A percentile compares a stretch with the other conserved stretches of the same genome.
phyloP scores from a whole-genome alignment of 805 yeast species.

The Yarrowia sp. region DNA sequence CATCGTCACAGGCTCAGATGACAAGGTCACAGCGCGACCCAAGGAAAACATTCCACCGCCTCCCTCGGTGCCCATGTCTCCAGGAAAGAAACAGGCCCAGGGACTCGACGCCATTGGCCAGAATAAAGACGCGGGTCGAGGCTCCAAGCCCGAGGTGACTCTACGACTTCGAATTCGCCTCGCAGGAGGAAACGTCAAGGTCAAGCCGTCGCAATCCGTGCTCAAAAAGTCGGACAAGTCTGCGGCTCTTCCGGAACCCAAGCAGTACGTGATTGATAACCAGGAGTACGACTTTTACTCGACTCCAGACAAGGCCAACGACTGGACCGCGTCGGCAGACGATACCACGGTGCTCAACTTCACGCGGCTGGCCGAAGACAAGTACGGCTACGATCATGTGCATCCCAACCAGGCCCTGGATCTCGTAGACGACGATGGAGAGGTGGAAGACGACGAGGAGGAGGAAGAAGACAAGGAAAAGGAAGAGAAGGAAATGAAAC shows the following conservation, averaged over 20 bases:
- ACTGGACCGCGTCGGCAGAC: constrained; percentile 26
- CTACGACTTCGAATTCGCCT: not conserved
- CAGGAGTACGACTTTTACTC: constrained; percentile 21
- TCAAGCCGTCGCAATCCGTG: constrained; percentile 4
- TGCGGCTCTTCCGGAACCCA: not conserved
- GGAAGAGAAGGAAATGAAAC: constrained; percentile 36
- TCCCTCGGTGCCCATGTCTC: constrained; percentile 21
- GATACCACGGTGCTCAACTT: constrained; percentile 56
- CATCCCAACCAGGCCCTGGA: constrained; percentile 55
- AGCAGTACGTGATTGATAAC: constrained; percentile 20
- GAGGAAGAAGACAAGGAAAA: constrained; percentile 34
- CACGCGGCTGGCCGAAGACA: constrained; percentile 69
- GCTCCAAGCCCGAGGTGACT: constrained; percentile 11
- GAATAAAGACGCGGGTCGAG: constrained; percentile 12
- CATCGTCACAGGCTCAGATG: constrained; percentile 9
- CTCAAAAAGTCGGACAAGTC: constrained; percentile 6
- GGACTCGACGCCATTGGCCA: constrained; percentile 23
- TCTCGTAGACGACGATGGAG: constrained; percentile 50
- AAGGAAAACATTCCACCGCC: constrained; percentile 6
- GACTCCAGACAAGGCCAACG: constrained; percentile 14
- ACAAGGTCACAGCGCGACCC: constrained; percentile 7
- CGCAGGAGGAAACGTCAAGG: constrained; percentile 20
- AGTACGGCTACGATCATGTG: constrained; percentile 72
- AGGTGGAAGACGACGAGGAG: constrained; percentile 37
- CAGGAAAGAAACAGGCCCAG: constrained; percentile 18